Evolutionary conservation across 1,284 basidiomycete genomes (phyloP).

Genomic region (Ustilago nuda): DNA sequence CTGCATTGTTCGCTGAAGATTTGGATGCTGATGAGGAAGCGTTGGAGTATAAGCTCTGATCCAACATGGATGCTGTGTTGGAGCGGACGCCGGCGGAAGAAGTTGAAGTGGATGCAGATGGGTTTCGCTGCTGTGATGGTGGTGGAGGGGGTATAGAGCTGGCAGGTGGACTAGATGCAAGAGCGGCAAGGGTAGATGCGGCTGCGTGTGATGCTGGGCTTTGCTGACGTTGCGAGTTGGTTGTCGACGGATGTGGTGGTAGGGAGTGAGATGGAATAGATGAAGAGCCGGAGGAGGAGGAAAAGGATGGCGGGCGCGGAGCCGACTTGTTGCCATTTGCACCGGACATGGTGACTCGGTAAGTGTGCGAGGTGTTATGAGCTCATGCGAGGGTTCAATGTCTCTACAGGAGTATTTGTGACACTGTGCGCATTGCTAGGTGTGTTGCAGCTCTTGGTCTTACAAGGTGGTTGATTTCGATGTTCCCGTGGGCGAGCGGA

Average conservation of each 20-base stretch:
- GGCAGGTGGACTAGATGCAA: slow-evolving; percentile 39
- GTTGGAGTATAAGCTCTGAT: slow-evolving; percentile 47
- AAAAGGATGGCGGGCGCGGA: slow-evolving; percentile 16
- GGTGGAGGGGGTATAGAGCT: slow-evolving; percentile 8
- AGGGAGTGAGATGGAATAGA: slow-evolving; percentile 21
- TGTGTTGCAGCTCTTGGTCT: not conserved
- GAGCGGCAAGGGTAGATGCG: slow-evolving; percentile 39
- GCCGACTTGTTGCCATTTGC: slow-evolving; percentile 35
- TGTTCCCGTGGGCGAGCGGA: not conserved
- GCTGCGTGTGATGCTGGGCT: slow-evolving; percentile 48
- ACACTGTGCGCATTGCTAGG: not conserved
- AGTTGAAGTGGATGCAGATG: not conserved
- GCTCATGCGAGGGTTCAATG: slow-evolving; percentile 16
- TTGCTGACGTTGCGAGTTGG: slow-evolving; percentile 34
- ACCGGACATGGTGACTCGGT: slow-evolving; percentile 26
- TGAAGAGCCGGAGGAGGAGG: slow-evolving; percentile 3
- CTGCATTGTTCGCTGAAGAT: not conserved
- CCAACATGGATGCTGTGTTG: slow-evolving; percentile 27
- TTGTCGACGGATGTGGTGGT: slow-evolving; percentile 42
- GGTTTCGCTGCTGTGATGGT: slow-evolving; percentile 1
- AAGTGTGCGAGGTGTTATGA: slow-evolving; percentile 2
- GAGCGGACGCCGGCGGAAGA: slow-evolving; percentile 17
- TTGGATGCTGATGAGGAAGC: slow-evolving; percentile 24
- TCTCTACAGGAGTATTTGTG: not conserved
- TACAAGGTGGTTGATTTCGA: not conserved